These are phyloP conservation scores for Piper longum DNA, from an alignment of 164 flowering plant genomes.

Conservation along the genomic window DNA sequence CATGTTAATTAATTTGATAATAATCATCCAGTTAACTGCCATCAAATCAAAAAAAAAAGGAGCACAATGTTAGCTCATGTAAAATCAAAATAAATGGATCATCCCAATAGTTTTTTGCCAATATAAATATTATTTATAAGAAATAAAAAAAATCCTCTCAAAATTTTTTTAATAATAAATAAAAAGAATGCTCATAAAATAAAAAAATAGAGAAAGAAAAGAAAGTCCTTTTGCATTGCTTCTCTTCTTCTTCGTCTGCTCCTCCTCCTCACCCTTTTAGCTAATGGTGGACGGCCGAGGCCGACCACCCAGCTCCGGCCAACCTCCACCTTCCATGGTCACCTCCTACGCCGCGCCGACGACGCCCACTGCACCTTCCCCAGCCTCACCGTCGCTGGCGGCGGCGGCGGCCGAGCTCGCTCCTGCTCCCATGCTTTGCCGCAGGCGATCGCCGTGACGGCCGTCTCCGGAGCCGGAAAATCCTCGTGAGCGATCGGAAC, in stretches of 20 bases:
- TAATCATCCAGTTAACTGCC: too few species aligned
- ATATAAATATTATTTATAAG: too few species aligned
- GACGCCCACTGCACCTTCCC: conserved; percentile 1
- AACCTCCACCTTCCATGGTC: conserved; percentile 9
- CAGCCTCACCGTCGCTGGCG: conserved; percentile 4
- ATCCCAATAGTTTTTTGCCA: too few species aligned
- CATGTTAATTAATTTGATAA: too few species aligned
- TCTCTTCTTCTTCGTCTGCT: not conserved
- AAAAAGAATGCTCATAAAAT: too few species aligned
- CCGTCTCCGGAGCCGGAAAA: conserved; percentile 41
- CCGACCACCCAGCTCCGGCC: not conserved
- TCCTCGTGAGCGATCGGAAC: conserved; percentile 27
- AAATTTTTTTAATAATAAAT: too few species aligned
- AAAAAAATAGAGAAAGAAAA: too few species aligned
- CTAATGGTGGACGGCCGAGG: not conserved
- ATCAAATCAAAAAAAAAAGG: too few species aligned
- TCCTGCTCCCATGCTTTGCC: conserved; percentile 14
- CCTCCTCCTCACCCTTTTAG: too few species aligned
- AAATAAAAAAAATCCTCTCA: too few species aligned
- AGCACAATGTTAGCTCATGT: too few species aligned
- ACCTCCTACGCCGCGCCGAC: conserved; percentile 13
- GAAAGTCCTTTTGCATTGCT: not conserved
- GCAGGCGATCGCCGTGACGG: conserved; percentile 43
- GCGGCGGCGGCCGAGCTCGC: conserved; percentile 16
- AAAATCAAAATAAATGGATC: too few species aligned